Percentiles rank a stretch among this genome's conserved stretches.
Evolutionary conservation across 1,284 basidiomycete genomes (phyloP).

Genomic region (Leccinum fallax): DNA sequence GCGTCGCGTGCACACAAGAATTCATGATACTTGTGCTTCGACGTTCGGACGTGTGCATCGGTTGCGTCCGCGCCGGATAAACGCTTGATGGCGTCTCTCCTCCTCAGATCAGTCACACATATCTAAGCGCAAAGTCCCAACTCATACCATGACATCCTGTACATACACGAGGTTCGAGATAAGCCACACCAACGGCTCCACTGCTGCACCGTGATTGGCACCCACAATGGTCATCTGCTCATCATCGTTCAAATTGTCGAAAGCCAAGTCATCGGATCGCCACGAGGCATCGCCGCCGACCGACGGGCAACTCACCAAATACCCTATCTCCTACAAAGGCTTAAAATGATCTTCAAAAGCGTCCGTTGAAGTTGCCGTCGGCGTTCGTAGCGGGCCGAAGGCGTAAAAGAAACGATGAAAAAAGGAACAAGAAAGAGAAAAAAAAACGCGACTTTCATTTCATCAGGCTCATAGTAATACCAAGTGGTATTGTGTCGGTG

Average conservation of each 20-base stretch:
- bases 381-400: background rate
- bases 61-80: background rate
- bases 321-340: slow-evolving; percentile 1
- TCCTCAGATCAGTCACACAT: background rate
- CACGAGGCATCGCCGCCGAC: background rate
- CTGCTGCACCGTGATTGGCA: background rate
- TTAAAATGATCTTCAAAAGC: slow-evolving; percentile 13
- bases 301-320: background rate
- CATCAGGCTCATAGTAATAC: slow-evolving; percentile 2
- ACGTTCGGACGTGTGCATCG: background rate
- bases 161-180: background rate
- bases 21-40: background rate
- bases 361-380: background rate
- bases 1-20: background rate
- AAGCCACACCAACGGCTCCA: background rate
- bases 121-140: background rate
- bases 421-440: background rate
- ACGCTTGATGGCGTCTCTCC: background rate
- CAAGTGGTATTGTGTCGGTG: background rate
- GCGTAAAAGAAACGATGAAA: background rate
- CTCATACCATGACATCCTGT: background rate
- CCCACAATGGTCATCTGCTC: background rate
- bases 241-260: background rate
- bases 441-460: slow-evolving; percentile 17
- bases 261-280: background rate